Evolutionary conservation across 352 stramenopile species (phyloP), one percentile per base, ranked within the genome.

Genomic region (Phytophthora foliorum): DNA sequence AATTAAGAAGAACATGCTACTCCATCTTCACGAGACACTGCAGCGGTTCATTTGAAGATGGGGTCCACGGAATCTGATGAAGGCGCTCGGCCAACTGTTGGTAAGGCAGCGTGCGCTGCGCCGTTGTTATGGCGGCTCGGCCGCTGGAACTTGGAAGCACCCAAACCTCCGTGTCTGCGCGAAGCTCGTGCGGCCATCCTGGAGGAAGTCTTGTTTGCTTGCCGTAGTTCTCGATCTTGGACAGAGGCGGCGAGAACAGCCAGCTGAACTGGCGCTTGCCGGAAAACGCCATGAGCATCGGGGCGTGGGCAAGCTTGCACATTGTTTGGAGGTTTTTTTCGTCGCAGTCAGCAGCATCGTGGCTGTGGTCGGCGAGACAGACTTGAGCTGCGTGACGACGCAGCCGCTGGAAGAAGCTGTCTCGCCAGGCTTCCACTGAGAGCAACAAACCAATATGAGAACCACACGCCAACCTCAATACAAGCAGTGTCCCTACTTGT

Each of bases 251-350:
- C 16, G 87, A 80, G 58, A 97, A 97, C 46, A 97, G 61, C 49
- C 77, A 92, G 57, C 84, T 90, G 67, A 95, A 97, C 61, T 97
- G 90, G 19, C 90, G 84, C 67, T 97, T 97, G 16, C 90, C 90
- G 1, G 86, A 91, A 68, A 97, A 97, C 6, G 90, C 90, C 41
- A 97, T 81, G 66, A 97, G 66, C 56, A 91, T 72, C 0, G 90
- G 90, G 1, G 80, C 77, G 54, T 96, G 86, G 0, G 50, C 64
- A 39, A 67, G 63, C 13, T 53, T 24, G 53, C 88, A 95, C 10
- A 32, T 56, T 4, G 46, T 44, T 13, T 19, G 31, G 27, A 2
- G 10, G 16, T 17, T 7, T 27, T 45, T 24, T 8, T 46, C 22
- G 46, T 57, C 29, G 4, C 22, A 29, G 17, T 46, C 39, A 10